Conservation (phyloP, 495 filamentous ascomycete species). For the Pyronema omphalodes region DNA sequence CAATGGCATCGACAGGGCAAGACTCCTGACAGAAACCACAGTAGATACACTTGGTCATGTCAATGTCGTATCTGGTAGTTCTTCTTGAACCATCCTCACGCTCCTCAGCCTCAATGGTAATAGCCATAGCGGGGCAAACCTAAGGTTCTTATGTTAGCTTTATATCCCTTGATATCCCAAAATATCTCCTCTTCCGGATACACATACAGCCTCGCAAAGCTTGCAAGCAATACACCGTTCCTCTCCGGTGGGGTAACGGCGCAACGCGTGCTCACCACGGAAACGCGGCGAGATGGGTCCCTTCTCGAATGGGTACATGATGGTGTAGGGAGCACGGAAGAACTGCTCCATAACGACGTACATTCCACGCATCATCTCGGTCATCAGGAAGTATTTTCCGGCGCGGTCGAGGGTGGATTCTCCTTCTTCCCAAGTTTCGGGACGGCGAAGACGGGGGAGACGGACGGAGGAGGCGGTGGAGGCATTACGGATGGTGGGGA, state of each 20-base stretch:
- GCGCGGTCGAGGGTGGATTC: constrained; percentile 65
- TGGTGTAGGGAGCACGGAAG: constrained; percentile 96
- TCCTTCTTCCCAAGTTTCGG: constrained; percentile 39
- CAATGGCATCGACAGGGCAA: constrained; percentile 95
- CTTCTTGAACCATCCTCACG: constrained; percentile 84
- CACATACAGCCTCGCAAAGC: constrained; percentile 71
- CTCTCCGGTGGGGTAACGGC: constrained; percentile 90
- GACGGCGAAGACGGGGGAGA: constrained; percentile 8
- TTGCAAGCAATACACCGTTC: constrained; percentile 99
- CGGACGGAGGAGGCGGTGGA: constrained; percentile 2
- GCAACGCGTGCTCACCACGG: constrained; percentile 88
- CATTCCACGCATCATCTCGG: constrained; percentile 93
- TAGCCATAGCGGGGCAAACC: constrained; percentile 90
- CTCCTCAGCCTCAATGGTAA: constrained; percentile 97
- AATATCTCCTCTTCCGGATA: background rate
- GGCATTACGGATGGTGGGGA: constrained; percentile 1
- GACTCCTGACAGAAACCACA: constrained; percentile 98
- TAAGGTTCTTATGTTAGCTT: constrained; percentile 10
- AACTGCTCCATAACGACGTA: constrained; percentile 95
- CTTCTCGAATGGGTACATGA: constrained; percentile 98
- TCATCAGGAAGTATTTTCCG: constrained; percentile 80
- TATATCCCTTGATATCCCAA: background rate
- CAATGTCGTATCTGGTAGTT: constrained; percentile 95
- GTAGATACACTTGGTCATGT: constrained; percentile 99
- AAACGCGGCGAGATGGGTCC: constrained; percentile 95